Base-by-base conservation (phyloP, 2,329 filamentous ascomycete species). In the Alternaria angustiovoidea region DNA sequence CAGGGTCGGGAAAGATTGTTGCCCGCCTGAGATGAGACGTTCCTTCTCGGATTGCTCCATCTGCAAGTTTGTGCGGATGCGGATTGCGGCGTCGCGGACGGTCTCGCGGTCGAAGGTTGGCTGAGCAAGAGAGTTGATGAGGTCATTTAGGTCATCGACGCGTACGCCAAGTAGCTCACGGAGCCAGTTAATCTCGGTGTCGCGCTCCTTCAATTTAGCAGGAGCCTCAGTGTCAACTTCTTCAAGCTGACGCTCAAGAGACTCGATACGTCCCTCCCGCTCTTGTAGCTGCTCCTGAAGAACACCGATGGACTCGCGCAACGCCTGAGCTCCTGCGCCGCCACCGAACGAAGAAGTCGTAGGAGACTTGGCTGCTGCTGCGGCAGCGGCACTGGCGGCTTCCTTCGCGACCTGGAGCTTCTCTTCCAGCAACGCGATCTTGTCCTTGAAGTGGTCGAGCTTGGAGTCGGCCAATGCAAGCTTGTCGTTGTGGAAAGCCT, bases 1-100 rank as follows among this genome's bases (percentile, higher is more conserved):
- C 42, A 97, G 86, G 41, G 91, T 92, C 5, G 92, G 91, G 68
- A 95, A 83, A 54, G 84, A 87, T 61, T 82, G 78, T 44, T 72
- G 73, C 20, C 84, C 80, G 62, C 88, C 90, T 14, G 90, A 89
- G 80, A 92, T 86, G 1, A 92, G 89, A 61, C 95, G 87, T 78
- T 98, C 94, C 52, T 93, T 92, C 80, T 97, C 94, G 76, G 97
- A 93, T 75, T 96, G 92, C 78, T 99, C 94, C 95, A 99, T 99
- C 76, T 98, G 93, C 36, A 99, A 84, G 73, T 97, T 97, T 14
- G 95, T 92, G 76, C 93, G 92, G 62, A 99, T 89, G 54, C 95
- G 90, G 69, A 98, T 98, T 36, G 93, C 92, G 6, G 94, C 93
- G 75, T 98, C 94, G 70, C 91, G 92, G 65, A 97, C 91, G 6